Evolutionary conservation across 2,329 filamentous ascomycete species (phyloP).

Genomic region (Cladosporium halotolerans): DNA sequence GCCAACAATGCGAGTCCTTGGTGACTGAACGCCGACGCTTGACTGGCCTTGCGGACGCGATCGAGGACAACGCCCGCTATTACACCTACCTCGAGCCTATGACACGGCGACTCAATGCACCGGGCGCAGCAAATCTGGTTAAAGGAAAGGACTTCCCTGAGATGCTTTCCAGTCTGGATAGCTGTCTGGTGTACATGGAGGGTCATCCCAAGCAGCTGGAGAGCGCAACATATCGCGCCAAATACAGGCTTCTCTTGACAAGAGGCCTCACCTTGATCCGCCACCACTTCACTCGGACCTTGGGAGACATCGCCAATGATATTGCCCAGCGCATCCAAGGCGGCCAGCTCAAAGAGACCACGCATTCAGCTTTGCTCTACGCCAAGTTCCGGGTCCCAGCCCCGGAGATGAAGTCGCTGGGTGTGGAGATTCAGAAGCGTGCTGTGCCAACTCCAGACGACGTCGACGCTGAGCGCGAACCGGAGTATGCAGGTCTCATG

Average conservation of each 20-base stretch:
- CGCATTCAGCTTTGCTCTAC: constrained; percentile 64
- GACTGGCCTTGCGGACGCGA: constrained; percentile 70
- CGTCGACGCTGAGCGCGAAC: constrained; percentile 49
- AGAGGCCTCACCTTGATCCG: constrained; percentile 61
- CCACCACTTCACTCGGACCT: constrained; percentile 58
- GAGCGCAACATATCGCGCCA: constrained; percentile 76
- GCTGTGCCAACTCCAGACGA: constrained; percentile 46
- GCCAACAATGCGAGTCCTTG: constrained; percentile 83
- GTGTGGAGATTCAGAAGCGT: constrained; percentile 61
- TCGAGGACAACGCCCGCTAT: constrained; percentile 86
- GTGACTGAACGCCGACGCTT: constrained; percentile 75
- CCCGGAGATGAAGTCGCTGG: constrained; percentile 58
- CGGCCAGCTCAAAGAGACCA: constrained; percentile 64
- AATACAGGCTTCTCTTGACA: constrained; percentile 76
- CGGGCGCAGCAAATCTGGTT: constrained; percentile 79
- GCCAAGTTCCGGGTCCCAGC: constrained; percentile 65
- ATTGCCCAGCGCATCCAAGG: constrained; percentile 59
- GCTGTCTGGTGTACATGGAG: constrained; percentile 89
- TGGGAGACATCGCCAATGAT: constrained; percentile 56
- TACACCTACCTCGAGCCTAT: constrained; percentile 91
- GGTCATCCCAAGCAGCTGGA: constrained; percentile 79
- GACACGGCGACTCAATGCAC: constrained; percentile 83
- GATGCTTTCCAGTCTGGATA: constrained; percentile 79
- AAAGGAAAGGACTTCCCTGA: constrained; percentile 79
- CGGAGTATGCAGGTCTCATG: constrained; percentile 60